Evolutionary conservation across 2,329 filamentous ascomycete genomes (phyloP), one percentile per base, ranked within the genome.

Genomic region (Furcasterigmium furcatum): DNA sequence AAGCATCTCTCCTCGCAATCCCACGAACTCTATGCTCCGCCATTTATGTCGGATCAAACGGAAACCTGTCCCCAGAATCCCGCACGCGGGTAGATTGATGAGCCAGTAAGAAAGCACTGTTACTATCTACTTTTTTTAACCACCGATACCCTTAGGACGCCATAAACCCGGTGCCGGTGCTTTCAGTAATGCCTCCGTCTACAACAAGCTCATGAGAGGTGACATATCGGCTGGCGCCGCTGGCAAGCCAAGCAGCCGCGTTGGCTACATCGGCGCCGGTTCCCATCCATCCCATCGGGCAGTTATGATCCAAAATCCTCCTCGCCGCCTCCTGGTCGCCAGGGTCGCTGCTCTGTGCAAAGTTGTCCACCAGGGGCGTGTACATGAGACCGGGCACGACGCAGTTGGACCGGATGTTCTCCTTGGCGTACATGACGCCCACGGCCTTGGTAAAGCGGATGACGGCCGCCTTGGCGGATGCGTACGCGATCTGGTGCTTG

Each of bases 391-490:
- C 25, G 13, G 25, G 25, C 8, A 29, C 25, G 8, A 29, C 25
- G 25, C 25, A 29, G 6, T 41, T 41, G 21, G 24, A 25, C 14
- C 24, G 21, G 24, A 30, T 41, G 6, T 41, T 21, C 21, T 41
- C 16, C 16, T n/a, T 16, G 10, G 20, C 39, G 39, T 41, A 41
- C 21, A 41, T 41, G 6, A 30, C 39, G 14, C 20, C 39, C 9
- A 25, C 27, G 14, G 39, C 39, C 39, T 30, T 41, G n/a, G 39
- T 41, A 16, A 41, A 41, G n/a, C 24, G 39, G 27, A 41, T 41
- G 14, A 41, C 39, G 16, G 39, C 39, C 14, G 39, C 39, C 27
- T 41, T 41, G 24, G 24, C 24, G 14, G 39, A 22, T 12, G 39
- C 39, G 3, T 41, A 41, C 14, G 39, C 39, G 19, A 41, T 25